Conservation (phyloP, 805 yeast genomes). For the Lipomyces lipofer region DNA sequence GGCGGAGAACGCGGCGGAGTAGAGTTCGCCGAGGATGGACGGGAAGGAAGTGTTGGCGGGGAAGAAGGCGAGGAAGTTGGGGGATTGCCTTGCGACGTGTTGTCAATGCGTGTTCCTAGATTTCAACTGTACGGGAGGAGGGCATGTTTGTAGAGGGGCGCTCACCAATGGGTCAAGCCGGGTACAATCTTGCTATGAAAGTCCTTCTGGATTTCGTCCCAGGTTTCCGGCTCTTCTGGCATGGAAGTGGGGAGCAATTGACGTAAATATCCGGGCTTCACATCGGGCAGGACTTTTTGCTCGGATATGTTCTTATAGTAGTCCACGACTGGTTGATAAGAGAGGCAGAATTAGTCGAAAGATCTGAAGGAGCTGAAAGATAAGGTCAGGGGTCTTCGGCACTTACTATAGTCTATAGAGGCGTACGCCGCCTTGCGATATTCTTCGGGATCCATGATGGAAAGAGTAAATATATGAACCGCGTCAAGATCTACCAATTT, state of each 20-base stretch:
- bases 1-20: slow-evolving; percentile 34
- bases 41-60: slow-evolving; percentile 33
- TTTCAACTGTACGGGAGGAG: too few species aligned
- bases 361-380: not conserved
- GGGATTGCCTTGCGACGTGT: slow-evolving; percentile 27
- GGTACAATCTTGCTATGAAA: slow-evolving; percentile 30
- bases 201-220: slow-evolving; percentile 29
- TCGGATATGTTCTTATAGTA: slow-evolving; percentile 23
- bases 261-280: slow-evolving; percentile 32
- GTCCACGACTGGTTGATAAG: slow-evolving; percentile 24
- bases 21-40: slow-evolving; percentile 33
- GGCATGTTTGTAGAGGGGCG: not conserved
- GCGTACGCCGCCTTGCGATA: slow-evolving; percentile 33
- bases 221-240: slow-evolving; percentile 31
- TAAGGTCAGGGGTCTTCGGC: not conserved
- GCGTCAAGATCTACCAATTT: too few species aligned
- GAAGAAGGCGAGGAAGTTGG: slow-evolving; percentile 33
- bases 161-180: slow-evolving; percentile 33
- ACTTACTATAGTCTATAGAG: slow-evolving; percentile 31
- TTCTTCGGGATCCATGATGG: slow-evolving; percentile 31
- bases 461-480: too few species aligned
- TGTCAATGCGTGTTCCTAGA: not conserved
- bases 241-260: slow-evolving; percentile 26
- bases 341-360: not conserved
- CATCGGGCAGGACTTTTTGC: slow-evolving; percentile 26